Base-by-base conservation (phyloP, 805 yeast species). In the Yarrowia deformans region DNA sequence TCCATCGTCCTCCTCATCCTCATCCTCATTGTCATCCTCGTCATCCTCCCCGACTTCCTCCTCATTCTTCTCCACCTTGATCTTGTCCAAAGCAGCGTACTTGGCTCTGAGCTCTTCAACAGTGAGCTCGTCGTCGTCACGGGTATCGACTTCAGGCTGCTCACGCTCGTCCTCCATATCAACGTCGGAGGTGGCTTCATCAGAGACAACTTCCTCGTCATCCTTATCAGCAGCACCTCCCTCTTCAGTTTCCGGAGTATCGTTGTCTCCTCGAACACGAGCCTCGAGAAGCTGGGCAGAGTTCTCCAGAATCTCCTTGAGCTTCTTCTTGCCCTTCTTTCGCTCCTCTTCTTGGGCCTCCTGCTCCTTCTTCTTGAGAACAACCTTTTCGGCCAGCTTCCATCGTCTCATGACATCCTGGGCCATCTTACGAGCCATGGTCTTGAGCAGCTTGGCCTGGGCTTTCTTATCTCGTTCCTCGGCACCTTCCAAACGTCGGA, bases 241-340 rank as follows among this genome's bases (percentile, higher is more conserved):
- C 2, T 76, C 76, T 48, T 75, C 76, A 12, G 74, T 70, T 19
- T 69, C 70, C 8, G 71, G 74, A 55, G 69, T 72, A 4, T 72
- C 73, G 8, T 72, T 71, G 1, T 69, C 74, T 3, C 75, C 77
- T 29, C 69, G 56, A 18, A 56, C 69, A 13, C 94, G 97, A 0
- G 97, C 96, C 71, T 93, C 97, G 37, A 94, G 81, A 43, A 94
- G 83, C 75, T 91, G 93, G 0, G 97, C 91, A 32, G 97, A 91
- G 75, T 93, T 95, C 75, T 93, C 97, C 69, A 94, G 81, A 83
- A 94, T 93, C 75, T 91, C 89, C 69, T 91, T 87, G 69, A 94
- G 82, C 76, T 93, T 97, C 74, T 91, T 90, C 75, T 93, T 90
- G 46, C 98, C 97, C 74, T 89, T 87, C 10, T 86, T 85, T 68